Base-by-base conservation (phyloP, 179 eudicot genomes). In the Beta lomatogona region DNA sequence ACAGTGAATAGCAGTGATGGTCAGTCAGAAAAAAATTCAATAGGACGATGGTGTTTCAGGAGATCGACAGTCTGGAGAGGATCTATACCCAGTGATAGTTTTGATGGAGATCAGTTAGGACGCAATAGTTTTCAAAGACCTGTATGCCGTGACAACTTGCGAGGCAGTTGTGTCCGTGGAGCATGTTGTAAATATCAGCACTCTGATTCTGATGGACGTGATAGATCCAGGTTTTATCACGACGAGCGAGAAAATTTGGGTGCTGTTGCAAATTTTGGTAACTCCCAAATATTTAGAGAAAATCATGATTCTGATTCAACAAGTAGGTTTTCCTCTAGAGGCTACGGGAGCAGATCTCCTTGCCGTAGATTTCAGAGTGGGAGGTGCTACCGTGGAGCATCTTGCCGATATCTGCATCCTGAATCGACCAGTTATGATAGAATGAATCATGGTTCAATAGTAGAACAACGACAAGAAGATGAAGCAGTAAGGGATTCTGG, bases 321-420 rank as follows among this genome's bases (percentile, higher is more conserved):
- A 65, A 64, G 28, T 36, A 82, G 65, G 75, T 71, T 46, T 73
- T 81, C 59, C 14, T 78, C 63, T 9, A 53, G 84, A 73, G 64
- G 73, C 50, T 3, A n/a, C 88, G 84, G 93, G 83, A 89, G 92
- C 85, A 91, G 89, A 83, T 89, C 93, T 76, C 93, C 91, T 71
- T 94, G 98, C 88, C 85, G 90, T 79, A 91, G 88, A 71, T 91
- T 86, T 86, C 88, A 81, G 75, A 85, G 85, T 36, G 97, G 99
- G 58, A 86, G 86, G 83, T 95, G 99, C 80, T 86, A 76, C 59
- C 91, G 95, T 81, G 98, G 97, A 79, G 90, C 89, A 63, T 81
- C 86, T 59, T 95, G 98, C 83, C 93, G 89, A 59, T 91, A 86
- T 84, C 46, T 86, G 83, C 98, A 92, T 82, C 77, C 79, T 77